These are phyloP conservation scores for Cochliopodium minus DNA, from an alignment of 208 protist genomes.

Conservation along the genomic window DNA sequence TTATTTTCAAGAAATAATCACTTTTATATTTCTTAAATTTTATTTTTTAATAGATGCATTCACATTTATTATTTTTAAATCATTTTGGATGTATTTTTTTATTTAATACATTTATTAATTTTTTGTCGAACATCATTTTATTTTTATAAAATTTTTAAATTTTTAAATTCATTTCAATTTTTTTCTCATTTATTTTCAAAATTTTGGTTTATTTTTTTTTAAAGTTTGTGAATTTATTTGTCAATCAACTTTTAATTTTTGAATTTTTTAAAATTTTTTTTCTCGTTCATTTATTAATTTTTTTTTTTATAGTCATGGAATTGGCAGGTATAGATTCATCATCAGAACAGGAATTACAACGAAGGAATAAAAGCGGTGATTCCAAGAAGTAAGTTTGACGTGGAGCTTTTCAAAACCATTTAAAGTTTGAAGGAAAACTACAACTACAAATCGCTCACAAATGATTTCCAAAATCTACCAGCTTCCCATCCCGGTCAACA, in stretches of 20 bases:
- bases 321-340: too few relatives aligned
- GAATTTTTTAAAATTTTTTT: slow-evolving; percentile 3
- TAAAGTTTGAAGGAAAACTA: too few relatives aligned
- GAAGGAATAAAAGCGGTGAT: too few relatives aligned
- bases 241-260: slow-evolving; percentile 4
- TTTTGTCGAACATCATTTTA: neutral
- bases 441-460: too few relatives aligned
- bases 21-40: neutral
- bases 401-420: neutral
- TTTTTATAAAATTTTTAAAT: slow-evolving; percentile 3
- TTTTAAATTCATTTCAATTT: neutral
- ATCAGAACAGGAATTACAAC: too few relatives aligned
- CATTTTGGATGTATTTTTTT: neutral
- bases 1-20: too few relatives aligned
- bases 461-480: neutral
- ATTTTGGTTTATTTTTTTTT: slow-evolving; percentile 1
- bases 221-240: neutral
- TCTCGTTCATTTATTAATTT: slow-evolving; percentile 1
- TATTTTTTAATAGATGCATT: slow-evolving; percentile 1
- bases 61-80: slow-evolving; percentile 5
- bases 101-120: slow-evolving; percentile 4
- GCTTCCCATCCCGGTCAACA: too few relatives aligned
- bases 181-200: slow-evolving; percentile 3
- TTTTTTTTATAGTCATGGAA: neutral
- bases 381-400: neutral